These are phyloP conservation scores for Kregervanrija pseudodelftensis DNA, from an alignment of 805 yeast species.

Conservation along the genomic window DNA sequence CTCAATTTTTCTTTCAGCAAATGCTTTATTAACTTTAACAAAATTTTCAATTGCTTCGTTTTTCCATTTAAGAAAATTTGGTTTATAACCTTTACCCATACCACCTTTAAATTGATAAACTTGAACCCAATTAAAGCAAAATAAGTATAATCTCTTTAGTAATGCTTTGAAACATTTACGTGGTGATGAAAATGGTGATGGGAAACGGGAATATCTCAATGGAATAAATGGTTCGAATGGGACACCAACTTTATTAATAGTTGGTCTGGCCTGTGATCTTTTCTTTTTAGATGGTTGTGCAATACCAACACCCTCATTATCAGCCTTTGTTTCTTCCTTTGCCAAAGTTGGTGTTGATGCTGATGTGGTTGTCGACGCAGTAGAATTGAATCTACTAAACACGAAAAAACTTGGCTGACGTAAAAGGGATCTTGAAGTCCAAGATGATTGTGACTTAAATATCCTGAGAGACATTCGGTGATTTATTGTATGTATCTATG, in stretches of 20 bases:
- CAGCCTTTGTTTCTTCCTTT: too few relatives aligned
- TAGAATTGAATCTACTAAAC: too few relatives aligned
- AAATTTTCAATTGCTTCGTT: conserved; percentile 74
- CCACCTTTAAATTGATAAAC: conserved; percentile 35
- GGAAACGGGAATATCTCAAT: conserved; percentile 38
- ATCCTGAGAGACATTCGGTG: too few relatives aligned
- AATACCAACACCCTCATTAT: neutral
- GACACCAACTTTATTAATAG: conserved; percentile 28
- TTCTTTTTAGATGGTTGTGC: conserved; percentile 11
- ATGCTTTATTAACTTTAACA: conserved; percentile 73
- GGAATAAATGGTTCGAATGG: conserved; percentile 42
- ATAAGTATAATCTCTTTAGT: conserved; percentile 56
- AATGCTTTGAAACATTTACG: conserved; percentile 36
- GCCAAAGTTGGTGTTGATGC: too few relatives aligned
- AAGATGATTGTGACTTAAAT: too few relatives aligned
- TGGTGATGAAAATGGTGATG: conserved; percentile 34
- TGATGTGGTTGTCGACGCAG: too few relatives aligned
- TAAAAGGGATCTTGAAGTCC: too few relatives aligned
- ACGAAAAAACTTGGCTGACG: too few relatives aligned
- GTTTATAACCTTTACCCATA: conserved; percentile 39
- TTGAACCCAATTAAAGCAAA: conserved; percentile 58
- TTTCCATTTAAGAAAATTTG: conserved; percentile 71
- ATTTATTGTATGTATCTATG: too few relatives aligned
- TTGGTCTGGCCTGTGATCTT: conserved; percentile 20
- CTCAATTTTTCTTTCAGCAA: conserved; percentile 53